A percentile compares a stretch with the other conserved stretches of the same genome.
These are phyloP conservation scores for Claviceps spartinae DNA, from an alignment of 2,329 filamentous ascomycete species.

Conservation along the genomic window DNA sequence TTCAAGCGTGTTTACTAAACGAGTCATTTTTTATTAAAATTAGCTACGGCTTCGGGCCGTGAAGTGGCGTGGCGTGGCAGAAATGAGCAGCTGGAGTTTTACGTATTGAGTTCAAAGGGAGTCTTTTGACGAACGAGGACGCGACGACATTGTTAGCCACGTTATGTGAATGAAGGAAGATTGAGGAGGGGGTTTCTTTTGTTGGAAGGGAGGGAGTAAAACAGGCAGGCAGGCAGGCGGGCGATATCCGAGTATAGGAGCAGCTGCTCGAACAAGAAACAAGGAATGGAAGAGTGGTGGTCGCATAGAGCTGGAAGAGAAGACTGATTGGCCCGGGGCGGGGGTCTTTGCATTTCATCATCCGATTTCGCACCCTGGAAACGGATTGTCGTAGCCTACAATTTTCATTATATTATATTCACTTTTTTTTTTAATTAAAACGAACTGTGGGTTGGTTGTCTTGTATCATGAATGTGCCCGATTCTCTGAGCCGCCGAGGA, in stretches of 20 bases:
- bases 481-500: too few relatives aligned
- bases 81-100: not conserved
- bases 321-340: not conserved
- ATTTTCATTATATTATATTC: too few relatives aligned
- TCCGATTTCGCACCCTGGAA: too few relatives aligned
- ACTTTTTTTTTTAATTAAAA: too few relatives aligned
- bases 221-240: not conserved
- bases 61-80: not conserved
- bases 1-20: slow-evolving; percentile 86
- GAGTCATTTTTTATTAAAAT: not conserved
- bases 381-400: too few relatives aligned
- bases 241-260: slow-evolving; percentile 2
- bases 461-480: too few relatives aligned
- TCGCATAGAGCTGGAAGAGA: not conserved
- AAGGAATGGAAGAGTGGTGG: not conserved
- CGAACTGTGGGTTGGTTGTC: too few relatives aligned
- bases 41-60: too few relatives aligned
- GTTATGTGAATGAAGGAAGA: not conserved
- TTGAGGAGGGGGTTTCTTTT: slow-evolving; percentile 4
- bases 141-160: not conserved
- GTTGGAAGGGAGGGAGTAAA: slow-evolving; percentile 1
- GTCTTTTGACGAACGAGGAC: not conserved
- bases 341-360: too few relatives aligned
- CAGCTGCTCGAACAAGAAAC: not conserved
- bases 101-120: not conserved